These are phyloP conservation scores for Phytophthora gonapodyides DNA, from an alignment of 352 stramenopile species.

Conservation along the genomic window DNA sequence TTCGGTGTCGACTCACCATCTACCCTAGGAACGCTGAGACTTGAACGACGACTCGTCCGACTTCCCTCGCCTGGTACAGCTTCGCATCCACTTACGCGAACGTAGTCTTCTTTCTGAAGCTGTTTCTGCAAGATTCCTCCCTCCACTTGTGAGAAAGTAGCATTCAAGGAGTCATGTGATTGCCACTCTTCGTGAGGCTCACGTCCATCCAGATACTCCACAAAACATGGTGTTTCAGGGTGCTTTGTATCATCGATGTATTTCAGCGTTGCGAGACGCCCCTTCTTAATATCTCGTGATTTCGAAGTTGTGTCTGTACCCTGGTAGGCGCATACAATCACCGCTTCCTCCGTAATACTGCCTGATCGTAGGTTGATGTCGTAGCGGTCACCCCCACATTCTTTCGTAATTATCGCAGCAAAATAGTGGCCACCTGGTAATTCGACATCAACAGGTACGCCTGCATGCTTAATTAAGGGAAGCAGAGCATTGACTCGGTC, in stretches of 20 bases:
- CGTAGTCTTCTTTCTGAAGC: constrained; percentile 52
- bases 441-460: constrained; percentile 51
- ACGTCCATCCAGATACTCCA: constrained; percentile 41
- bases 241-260: constrained; percentile 32
- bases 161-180: constrained; percentile 41
- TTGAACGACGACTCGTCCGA: not conserved
- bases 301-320: too few species aligned
- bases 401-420: constrained; percentile 46
- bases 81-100: constrained; percentile 31
- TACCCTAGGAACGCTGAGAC: not conserved
- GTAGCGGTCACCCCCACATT: constrained; percentile 47
- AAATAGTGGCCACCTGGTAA: constrained; percentile 41
- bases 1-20: not conserved
- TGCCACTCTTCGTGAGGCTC: constrained; percentile 40
- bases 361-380: constrained; percentile 38
- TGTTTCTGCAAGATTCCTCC: constrained; percentile 37
- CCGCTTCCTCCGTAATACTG: constrained; percentile 16
- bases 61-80: not conserved
- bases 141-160: constrained; percentile 34
- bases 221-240: constrained; percentile 30
- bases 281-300: constrained; percentile 14
- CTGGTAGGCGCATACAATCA: constrained; percentile 14
- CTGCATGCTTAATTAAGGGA: constrained; percentile 44
- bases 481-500: constrained; percentile 44
- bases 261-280: constrained; percentile 40